Conservation (phyloP, 805 yeast species). For the Scheffersomyces coipomensis region DNA sequence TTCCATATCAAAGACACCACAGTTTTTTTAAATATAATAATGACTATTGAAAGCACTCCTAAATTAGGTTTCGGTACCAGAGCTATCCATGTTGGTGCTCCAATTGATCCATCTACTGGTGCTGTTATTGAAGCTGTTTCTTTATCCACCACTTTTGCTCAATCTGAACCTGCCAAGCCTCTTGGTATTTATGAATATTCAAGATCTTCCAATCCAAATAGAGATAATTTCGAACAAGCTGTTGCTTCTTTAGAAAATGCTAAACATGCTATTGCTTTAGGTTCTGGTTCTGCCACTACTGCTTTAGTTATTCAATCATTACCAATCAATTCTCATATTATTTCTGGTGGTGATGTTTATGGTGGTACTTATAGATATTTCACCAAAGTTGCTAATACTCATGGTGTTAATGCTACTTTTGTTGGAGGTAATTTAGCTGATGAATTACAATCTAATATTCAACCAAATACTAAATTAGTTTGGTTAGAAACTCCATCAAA, state of each 20-base stretch:
- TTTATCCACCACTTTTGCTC: slow-evolving; percentile 82
- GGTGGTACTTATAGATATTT: slow-evolving; percentile 92
- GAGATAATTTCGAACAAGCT: slow-evolving; percentile 75
- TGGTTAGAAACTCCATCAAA: slow-evolving; percentile 91
- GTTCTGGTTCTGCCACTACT: slow-evolving; percentile 86
- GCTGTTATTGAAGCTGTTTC: slow-evolving; percentile 87
- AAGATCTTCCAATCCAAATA: slow-evolving; percentile 83
- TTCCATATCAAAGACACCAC: slow-evolving; percentile 1
- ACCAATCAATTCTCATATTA: slow-evolving; percentile 69
- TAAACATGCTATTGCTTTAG: slow-evolving; percentile 70
- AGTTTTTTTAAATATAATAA: slow-evolving; percentile 11
- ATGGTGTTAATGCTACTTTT: slow-evolving; percentile 70
- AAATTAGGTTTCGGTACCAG: slow-evolving; percentile 65
- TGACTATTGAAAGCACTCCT: slow-evolving; percentile 37
- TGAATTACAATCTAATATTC: slow-evolving; percentile 57
- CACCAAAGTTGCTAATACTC: slow-evolving; percentile 79
- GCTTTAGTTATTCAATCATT: slow-evolving; percentile 73
- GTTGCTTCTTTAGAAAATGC: slow-evolving; percentile 79
- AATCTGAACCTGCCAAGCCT: slow-evolving; percentile 72
- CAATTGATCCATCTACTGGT: slow-evolving; percentile 70
- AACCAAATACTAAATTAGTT: slow-evolving; percentile 66
- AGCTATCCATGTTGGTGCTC: slow-evolving; percentile 83
- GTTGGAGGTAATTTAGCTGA: slow-evolving; percentile 56
- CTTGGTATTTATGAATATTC: slow-evolving; percentile 81
- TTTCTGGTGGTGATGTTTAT: slow-evolving; percentile 82